These are phyloP conservation scores for Lipomyces oligophaga DNA, from an alignment of 805 yeast genomes.

Conservation along the genomic window DNA sequence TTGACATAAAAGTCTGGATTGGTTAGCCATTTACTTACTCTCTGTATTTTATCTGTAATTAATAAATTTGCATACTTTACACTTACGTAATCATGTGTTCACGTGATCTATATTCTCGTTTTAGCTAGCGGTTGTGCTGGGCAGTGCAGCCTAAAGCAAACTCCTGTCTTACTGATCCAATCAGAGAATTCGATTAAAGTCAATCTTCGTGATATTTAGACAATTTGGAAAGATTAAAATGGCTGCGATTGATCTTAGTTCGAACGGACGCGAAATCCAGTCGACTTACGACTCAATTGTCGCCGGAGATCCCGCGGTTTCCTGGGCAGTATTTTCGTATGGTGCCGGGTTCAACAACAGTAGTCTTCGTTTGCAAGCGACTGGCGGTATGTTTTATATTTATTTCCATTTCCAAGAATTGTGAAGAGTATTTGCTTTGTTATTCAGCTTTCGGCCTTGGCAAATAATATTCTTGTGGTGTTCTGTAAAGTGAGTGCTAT, in stretches of 20 bases:
- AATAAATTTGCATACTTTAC: no score
- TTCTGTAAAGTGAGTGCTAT: background rate
- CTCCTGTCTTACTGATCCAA: no score
- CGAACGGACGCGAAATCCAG: constrained; percentile 27
- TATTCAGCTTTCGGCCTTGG: background rate
- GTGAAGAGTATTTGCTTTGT: background rate
- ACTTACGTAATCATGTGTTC: no score
- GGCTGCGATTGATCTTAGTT: constrained; percentile 28
- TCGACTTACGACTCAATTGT: constrained; percentile 70
- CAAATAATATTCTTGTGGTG: no score
- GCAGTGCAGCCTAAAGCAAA: no score
- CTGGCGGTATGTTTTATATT: constrained; percentile 33
- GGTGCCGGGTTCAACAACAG: constrained; percentile 48
- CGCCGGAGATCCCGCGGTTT: constrained; percentile 62
- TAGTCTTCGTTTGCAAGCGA: constrained; percentile 39
- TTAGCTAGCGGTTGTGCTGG: no score
- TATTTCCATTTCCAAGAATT: background rate
- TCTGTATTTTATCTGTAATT: no score
- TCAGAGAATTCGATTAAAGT: no score
- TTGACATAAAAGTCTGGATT: constrained; percentile 53
- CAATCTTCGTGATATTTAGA: no score
- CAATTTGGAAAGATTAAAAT: constrained; percentile 3
- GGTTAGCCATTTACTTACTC: background rate
- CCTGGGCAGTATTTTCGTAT: constrained; percentile 81
- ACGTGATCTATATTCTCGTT: no score